phyloP scores from a whole-genome alignment of 176 grass and related monocot genomes.

The Bothriochloa decipiens region DNA sequence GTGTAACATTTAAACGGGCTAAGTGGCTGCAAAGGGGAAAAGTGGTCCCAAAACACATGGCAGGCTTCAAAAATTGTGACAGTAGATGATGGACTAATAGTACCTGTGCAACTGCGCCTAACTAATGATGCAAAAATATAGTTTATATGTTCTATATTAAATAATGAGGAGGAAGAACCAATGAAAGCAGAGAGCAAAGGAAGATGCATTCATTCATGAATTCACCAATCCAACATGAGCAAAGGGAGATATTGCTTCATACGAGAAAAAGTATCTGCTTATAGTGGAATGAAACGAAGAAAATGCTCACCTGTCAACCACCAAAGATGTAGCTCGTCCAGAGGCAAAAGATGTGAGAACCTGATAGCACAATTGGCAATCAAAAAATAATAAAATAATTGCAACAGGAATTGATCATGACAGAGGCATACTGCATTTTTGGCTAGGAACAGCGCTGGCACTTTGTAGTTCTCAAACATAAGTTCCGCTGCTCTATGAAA shows the following conservation, averaged over 20 bases:
- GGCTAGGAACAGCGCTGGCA: constrained; percentile 89
- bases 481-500: constrained; percentile 83
- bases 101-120: background rate
- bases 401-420: constrained; percentile 33
- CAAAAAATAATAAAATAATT: constrained; percentile 46
- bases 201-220: constrained; percentile 21
- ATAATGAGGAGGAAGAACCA: background rate
- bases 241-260: constrained; percentile 10
- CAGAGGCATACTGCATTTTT: constrained; percentile 93
- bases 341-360: constrained; percentile 99
- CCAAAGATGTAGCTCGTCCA: constrained; percentile 94
- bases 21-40: background rate
- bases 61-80: constrained; percentile 5
- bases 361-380: constrained; percentile 52
- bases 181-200: background rate
- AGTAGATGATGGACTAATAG: background rate
- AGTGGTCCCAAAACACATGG: background rate
- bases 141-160: background rate
- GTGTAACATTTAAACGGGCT: background rate
- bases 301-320: constrained; percentile 89
- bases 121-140: constrained; percentile 31
- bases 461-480: constrained; percentile 99
- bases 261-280: constrained; percentile 3
- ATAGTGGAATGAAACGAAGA: background rate
- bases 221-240: constrained; percentile 15